These are phyloP conservation scores for Jackrogersella minutella DNA, from an alignment of 495 filamentous ascomycete genomes.

Conservation along the genomic window DNA sequence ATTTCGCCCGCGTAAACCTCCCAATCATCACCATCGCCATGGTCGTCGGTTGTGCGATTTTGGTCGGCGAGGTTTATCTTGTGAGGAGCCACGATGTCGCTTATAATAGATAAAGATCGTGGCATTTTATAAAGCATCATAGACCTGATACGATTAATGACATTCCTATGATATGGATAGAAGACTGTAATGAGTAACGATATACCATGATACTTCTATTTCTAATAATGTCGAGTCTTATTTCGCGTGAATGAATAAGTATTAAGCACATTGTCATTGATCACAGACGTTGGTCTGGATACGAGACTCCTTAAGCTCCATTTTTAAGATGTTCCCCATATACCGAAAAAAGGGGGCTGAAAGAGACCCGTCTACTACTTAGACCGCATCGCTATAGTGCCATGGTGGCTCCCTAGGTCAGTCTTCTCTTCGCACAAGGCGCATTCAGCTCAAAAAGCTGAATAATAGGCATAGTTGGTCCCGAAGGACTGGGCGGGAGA, in stretches of 20 bases:
- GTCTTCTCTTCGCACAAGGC: background rate
- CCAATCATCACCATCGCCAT: conserved; percentile 73
- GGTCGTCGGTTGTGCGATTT: conserved; percentile 65
- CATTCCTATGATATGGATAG: conserved; percentile 4
- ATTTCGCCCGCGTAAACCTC: conserved; percentile 70
- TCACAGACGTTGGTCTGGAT: too few species aligned
- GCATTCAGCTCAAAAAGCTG: background rate
- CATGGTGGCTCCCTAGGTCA: background rate
- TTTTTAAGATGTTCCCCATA: too few species aligned
- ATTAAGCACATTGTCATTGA: background rate
- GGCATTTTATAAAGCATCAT: conserved; percentile 3
- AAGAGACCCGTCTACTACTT: background rate
- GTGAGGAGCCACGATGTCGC: conserved; percentile 42
- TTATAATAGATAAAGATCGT: conserved; percentile 22
- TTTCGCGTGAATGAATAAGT: background rate
- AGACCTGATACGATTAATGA: conserved; percentile 26
- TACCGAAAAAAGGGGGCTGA: too few species aligned
- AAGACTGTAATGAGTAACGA: conserved; percentile 16
- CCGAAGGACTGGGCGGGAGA: too few species aligned
- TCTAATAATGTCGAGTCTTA: background rate
- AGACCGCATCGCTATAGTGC: background rate
- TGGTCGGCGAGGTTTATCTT: conserved; percentile 68
- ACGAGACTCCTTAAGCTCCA: too few species aligned
- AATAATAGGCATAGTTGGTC: background rate
- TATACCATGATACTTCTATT: background rate